Base-by-base conservation (phyloP, 169 alveolate species). In the Ichthyophthirius multifiliis region DNA sequence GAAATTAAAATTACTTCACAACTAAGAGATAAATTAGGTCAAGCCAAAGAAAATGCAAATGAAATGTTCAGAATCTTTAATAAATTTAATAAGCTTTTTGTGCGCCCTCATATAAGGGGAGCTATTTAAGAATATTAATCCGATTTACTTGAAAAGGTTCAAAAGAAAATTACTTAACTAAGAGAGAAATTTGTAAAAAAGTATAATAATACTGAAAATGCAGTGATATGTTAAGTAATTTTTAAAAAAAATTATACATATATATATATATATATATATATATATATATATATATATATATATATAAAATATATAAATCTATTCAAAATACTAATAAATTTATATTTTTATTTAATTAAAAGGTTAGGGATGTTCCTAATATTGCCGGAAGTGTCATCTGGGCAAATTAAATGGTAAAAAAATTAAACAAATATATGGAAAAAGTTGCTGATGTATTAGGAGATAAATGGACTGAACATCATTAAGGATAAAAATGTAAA, bases 51-150 rank as follows among this genome's bases (percentile, higher is more conserved):
- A 84, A 95, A 95, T 45, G 97, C 99, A 10, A 95, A 97, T 64
- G 99, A 97, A 84, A 97, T 97, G 99, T 98, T 97, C 86, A 90
- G 96, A 76, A 97, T 97, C 39, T 97, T 98, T 86, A 94, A 97
- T 31, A 92, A 96, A 83, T 98, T 97, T 92, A 97, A 97, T 85
- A 97, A 98, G 7, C 90, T 98, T 39, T 97, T 98, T 85, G 93
- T 93, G 85, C 87, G 99, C 39, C 99, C 98, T 16, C 92, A 99
- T 75, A 97, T 98, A 80, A 92, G 97, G 77, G 98, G 98, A 39
- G 99, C 99, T 9, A 98, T 98, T 37, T 97, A 97, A 84, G 99
- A 98, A 87, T 98, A 98, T 86, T 99, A 97, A 92, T 94, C 98
- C 20, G 89, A 96, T 48, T 80, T 97, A n/a, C 71, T 98, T 65